A percentile compares a stretch with the other conserved stretches of the same genome.
Evolutionary conservation across 768 basidiomycete genomes (phyloP).

Genomic region (Trametes coccinea): DNA sequence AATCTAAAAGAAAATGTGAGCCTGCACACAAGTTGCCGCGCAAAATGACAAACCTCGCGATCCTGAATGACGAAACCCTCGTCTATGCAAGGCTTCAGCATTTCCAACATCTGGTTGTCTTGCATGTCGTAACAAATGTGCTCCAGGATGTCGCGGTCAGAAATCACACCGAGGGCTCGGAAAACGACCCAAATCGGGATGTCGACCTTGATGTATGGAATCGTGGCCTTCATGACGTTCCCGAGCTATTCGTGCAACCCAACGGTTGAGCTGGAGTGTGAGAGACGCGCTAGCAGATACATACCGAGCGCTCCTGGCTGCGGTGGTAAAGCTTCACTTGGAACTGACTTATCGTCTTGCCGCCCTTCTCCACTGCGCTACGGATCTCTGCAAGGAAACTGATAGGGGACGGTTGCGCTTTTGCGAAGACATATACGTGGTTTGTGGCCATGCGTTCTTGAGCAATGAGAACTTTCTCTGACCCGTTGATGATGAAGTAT

Average conservation of each 20-base stretch:
- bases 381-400: slow-evolving; percentile 96
- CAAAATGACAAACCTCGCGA: slow-evolving; percentile 62
- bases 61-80: slow-evolving; percentile 99
- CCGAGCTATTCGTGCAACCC: slow-evolving; percentile 53
- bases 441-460: slow-evolving; percentile 99
- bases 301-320: slow-evolving; percentile 84
- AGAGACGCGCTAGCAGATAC: slow-evolving; percentile 28
- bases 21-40: neutral
- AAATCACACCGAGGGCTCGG: slow-evolving; percentile 95
- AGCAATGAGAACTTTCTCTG: slow-evolving; percentile 99
- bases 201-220: slow-evolving; percentile 97
- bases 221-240: slow-evolving; percentile 94
- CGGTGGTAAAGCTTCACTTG: slow-evolving; percentile 97
- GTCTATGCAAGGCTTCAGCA: slow-evolving; percentile 97
- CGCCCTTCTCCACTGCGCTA: slow-evolving; percentile 95
- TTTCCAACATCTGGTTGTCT: slow-evolving; percentile 94
- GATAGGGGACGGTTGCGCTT: slow-evolving; percentile 94
- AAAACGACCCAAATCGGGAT: slow-evolving; percentile 99
- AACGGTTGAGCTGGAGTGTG: neutral
- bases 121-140: slow-evolving; percentile 99
- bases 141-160: slow-evolving; percentile 95
- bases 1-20: slow-evolving; percentile 36
- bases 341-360: slow-evolving; percentile 96
- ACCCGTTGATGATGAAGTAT: slow-evolving; percentile 99
- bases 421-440: slow-evolving; percentile 98